Conservation (phyloP, 1,284 basidiomycete genomes). For the Ustilago trichophora region DNA sequence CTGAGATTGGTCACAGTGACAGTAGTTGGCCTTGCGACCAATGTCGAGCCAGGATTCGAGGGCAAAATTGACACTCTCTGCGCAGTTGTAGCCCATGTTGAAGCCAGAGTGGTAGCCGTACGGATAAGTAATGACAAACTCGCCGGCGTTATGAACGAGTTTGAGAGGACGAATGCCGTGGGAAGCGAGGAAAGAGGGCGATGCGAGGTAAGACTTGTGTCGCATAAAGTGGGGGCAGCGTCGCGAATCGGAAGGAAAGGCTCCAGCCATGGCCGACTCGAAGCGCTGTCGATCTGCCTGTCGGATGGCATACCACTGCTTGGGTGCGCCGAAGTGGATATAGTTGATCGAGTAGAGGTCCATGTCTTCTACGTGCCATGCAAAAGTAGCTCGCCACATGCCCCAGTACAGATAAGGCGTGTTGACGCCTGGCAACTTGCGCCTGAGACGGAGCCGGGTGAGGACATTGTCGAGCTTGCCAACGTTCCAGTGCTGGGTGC, state of each 20-base stretch:
- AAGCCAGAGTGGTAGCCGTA: constrained; percentile 93
- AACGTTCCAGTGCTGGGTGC: constrained; percentile 89
- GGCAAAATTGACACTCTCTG: constrained; percentile 97
- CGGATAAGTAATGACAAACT: constrained; percentile 96
- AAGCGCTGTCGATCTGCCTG: constrained; percentile 75
- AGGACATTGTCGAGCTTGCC: constrained; percentile 87
- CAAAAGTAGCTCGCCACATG: constrained; percentile 97
- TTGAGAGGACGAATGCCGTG: constrained; percentile 73
- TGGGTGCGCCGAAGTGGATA: constrained; percentile 97
- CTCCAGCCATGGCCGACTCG: constrained; percentile 63
- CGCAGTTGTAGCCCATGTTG: constrained; percentile 96
- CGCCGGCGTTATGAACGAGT: constrained; percentile 83
- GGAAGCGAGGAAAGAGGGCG: constrained; percentile 81
- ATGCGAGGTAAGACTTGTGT: constrained; percentile 95
- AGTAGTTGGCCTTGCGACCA: constrained; percentile 70
- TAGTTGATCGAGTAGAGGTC: constrained; percentile 99
- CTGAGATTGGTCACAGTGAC: constrained; percentile 58
- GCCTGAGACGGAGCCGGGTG: constrained; percentile 77
- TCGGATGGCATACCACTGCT: constrained; percentile 93
- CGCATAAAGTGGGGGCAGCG: constrained; percentile 91
- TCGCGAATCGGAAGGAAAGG: constrained; percentile 68
- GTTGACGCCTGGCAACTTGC: constrained; percentile 87
- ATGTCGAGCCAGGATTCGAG: constrained; percentile 92
- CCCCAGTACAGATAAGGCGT: constrained; percentile 98
- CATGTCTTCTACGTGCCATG: constrained; percentile 93